phyloP scores from a whole-genome alignment of 192 early-diverging fungal genomes.

The Linnemannia exigua region DNA sequence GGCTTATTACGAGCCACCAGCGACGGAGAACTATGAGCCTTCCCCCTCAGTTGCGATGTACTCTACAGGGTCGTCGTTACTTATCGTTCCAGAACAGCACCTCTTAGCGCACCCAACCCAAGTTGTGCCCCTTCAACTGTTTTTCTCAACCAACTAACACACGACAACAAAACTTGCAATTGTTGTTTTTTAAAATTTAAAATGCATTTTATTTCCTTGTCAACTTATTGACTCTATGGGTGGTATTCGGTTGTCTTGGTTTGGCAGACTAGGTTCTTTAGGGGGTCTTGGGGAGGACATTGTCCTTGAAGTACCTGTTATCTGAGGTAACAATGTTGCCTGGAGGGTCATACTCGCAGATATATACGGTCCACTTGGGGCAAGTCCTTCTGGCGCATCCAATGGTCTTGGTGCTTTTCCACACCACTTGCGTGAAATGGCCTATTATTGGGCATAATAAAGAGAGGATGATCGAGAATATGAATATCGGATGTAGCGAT shows the following conservation, averaged over 20 bases:
- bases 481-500: background rate
- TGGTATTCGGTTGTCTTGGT: too few species aligned
- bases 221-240: too few species aligned
- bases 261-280: too few species aligned
- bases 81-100: conserved; percentile 5
- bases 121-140: conserved; percentile 46
- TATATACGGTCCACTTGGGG: conserved; percentile 5
- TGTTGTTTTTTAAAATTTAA: too few species aligned
- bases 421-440: conserved; percentile 45
- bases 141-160: too few species aligned
- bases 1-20: too few species aligned
- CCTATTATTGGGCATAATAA: background rate
- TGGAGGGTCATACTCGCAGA: conserved; percentile 26
- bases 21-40: too few species aligned
- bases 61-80: conserved; percentile 21
- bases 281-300: background rate
- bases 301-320: background rate
- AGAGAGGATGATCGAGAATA: background rate
- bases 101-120: conserved; percentile 55
- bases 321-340: conserved; percentile 15
- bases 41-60: too few species aligned
- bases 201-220: too few species aligned
- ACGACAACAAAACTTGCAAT: too few species aligned
- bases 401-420: conserved; percentile 41
- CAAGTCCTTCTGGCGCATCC: conserved; percentile 53